Evolutionary conservation across 805 yeast species (phyloP), one percentile per base, ranked within the genome.

Genomic region (Naumovozyma castellii): DNA sequence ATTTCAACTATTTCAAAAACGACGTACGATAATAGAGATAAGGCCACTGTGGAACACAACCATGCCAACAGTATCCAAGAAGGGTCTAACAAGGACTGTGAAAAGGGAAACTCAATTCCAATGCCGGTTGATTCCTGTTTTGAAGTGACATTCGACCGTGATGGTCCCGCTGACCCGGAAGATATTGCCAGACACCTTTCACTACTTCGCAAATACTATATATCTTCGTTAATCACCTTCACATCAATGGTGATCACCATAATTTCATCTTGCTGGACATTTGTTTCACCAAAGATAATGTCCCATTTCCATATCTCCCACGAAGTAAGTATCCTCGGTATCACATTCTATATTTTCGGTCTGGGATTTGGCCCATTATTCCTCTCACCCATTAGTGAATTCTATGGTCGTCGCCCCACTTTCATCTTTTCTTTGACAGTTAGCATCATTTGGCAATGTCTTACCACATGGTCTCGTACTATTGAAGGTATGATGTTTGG

Each of bases 251-350:
- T 76, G 39, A 75, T 80, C 32, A 80, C 88, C 0, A 69, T 80
- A 59, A 73, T 82, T 5, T 80, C 88, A 0, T 81, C 87, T 0
- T 68, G 75, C 36, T 83, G 80, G 69, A 71, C 84, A 2, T 68
- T 78, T 45, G 82, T 78, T 13, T 66, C 79, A 2, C 69, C 67
- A 1, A 71, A 75, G 29, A 67, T 79, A 19, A 59, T 60, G 55
- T 57, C 47, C 2, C 57, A 64, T 27, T 78, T 78, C 50, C 59
- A 64, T 20, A 69, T 76, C 1, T 71, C 80, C 1, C 64, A 68
- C 40, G 87, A 80, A 43, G 68, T 77, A 2, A 60, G 68, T 34
- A 65, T 79, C 0, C 60, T 79, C 45, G 72, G 75, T 20, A 78
- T 81, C 3, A 72, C 83, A 0, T 69, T 81, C 28, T 78, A 76